Evolutionary conservation across 106 monocot species (phyloP), one percentile per base, ranked within the genome.

Genomic region (Iris macrosiphon): DNA sequence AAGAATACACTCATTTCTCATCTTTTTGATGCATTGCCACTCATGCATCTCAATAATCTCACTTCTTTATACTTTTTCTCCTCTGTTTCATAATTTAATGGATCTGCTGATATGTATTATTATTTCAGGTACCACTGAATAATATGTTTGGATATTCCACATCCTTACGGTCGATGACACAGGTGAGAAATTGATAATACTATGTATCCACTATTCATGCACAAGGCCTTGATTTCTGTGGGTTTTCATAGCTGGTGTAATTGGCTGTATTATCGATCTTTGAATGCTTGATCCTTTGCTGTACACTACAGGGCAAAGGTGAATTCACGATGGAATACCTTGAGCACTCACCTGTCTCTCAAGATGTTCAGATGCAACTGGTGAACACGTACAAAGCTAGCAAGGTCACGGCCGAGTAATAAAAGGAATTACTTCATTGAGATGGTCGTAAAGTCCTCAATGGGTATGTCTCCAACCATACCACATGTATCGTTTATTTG

Each of bases 121-220:
- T 42, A 28, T 76, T 62, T 46, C 67, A 95, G 95, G 96, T 96
- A 47, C 96, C 96, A 7, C 53, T 96, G 49, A 96, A 96, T 65
- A 96, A 96, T 57, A 96, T 96, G 96, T 96, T 96, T 65, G 96
- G 96, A 29, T 96, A 96, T 38, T 82, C 96, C 1, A 96, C 96
- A 3, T 43, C 96, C 21, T 71, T 96, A 67, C 89, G 96, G 10
- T 96, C 96, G 12, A 80, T 96, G 89, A 96, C 96, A 35, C 96
- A 96, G 89, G 95, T 95, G 18, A 43, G 24, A 13, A 23, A 46
- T 4, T 37, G 14, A 11, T 22, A 18, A 23, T 26, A 24, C 14
- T 52, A 7, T 40, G 2, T 6, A 42, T 23, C 23, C 11, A 14
- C 16, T 60, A 28, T 50, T 17, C 11, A 48, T 55, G 38, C 18